phyloP scores from a whole-genome alignment of 177 flowering plant genomes.

The Vitis hybrid region DNA sequence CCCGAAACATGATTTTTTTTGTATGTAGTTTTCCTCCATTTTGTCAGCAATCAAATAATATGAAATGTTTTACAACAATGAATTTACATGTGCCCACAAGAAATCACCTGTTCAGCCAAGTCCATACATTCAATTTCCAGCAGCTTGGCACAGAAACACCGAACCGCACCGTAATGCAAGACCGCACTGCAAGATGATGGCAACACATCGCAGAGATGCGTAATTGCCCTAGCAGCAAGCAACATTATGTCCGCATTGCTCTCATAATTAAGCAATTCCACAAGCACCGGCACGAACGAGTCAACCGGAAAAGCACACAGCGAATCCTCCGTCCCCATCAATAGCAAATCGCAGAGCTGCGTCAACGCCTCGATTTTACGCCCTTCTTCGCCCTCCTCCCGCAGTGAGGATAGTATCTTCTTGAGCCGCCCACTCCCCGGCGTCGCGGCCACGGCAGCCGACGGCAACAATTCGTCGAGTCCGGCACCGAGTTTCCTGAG shows the following conservation, averaged over 20 bases:
- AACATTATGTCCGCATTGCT: conserved; percentile 97
- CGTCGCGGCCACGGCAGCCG: conserved; percentile 57
- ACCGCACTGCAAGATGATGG: conserved; percentile 98
- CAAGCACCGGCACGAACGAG: conserved; percentile 92
- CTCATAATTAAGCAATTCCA: conserved; percentile 88
- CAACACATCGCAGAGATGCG: conserved; percentile 90
- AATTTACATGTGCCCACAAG: background rate
- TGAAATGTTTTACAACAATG: background rate
- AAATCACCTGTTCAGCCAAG: conserved; percentile 92
- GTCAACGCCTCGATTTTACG: conserved; percentile 91
- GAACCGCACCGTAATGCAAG: conserved; percentile 92
- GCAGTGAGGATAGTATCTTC: conserved; percentile 85
- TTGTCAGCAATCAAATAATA: background rate
- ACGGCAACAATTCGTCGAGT: conserved; percentile 86
- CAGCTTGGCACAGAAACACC: conserved; percentile 84
- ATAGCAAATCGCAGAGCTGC: conserved; percentile 94
- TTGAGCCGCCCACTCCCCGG: conserved; percentile 87
- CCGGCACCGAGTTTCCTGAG: conserved; percentile 92
- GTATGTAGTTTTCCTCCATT: background rate
- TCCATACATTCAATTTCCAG: conserved; percentile 99
- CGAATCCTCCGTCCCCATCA: conserved; percentile 96
- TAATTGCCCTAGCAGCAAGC: conserved; percentile 92
- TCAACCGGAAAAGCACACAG: conserved; percentile 93
- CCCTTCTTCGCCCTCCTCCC: conserved; percentile 98
- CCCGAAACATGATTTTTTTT: background rate